Evolutionary conservation across 2,329 filamentous ascomycete genomes (phyloP).

Genomic region (Penicillium hordei): DNA sequence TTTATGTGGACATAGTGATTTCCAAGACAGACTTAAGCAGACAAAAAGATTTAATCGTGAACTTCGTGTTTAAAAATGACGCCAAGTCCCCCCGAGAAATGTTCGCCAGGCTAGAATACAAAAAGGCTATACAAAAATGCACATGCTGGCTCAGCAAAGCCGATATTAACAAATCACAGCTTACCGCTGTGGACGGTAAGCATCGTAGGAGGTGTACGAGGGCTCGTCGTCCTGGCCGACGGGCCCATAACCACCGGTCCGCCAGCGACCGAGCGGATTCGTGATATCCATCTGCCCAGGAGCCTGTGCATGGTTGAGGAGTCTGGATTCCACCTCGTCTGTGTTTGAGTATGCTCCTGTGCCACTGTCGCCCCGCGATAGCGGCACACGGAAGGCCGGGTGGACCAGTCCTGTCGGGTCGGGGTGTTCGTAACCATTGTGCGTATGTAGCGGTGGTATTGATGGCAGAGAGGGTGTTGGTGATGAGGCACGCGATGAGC

Average conservation of each 20-base stretch:
- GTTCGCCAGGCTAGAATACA: slow-evolving; percentile 3
- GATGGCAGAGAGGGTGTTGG: slow-evolving; percentile 40
- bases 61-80: slow-evolving; percentile 10
- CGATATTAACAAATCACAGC: slow-evolving; percentile 14
- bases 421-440: slow-evolving; percentile 28
- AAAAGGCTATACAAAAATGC: not conserved
- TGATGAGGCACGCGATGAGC: slow-evolving; percentile 42
- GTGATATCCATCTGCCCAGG: slow-evolving; percentile 25
- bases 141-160: not conserved
- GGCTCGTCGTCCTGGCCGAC: slow-evolving; percentile 37
- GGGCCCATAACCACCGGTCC: slow-evolving; percentile 38
- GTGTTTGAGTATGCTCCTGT: slow-evolving; percentile 35
- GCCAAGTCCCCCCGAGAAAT: not conserved
- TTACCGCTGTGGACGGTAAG: slow-evolving; percentile 30
- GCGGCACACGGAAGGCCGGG: slow-evolving; percentile 39
- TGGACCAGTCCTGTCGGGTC: slow-evolving; percentile 30
- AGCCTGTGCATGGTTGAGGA: slow-evolving; percentile 40
- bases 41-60: slow-evolving; percentile 3
- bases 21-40: not conserved
- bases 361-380: slow-evolving; percentile 28
- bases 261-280: slow-evolving; percentile 37
- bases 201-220: slow-evolving; percentile 36
- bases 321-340: slow-evolving; percentile 43
- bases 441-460: slow-evolving; percentile 26
- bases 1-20: not conserved